phyloP scores from a whole-genome alignment of 75 land plant genomes.

The Cupressus sempervirens region DNA sequence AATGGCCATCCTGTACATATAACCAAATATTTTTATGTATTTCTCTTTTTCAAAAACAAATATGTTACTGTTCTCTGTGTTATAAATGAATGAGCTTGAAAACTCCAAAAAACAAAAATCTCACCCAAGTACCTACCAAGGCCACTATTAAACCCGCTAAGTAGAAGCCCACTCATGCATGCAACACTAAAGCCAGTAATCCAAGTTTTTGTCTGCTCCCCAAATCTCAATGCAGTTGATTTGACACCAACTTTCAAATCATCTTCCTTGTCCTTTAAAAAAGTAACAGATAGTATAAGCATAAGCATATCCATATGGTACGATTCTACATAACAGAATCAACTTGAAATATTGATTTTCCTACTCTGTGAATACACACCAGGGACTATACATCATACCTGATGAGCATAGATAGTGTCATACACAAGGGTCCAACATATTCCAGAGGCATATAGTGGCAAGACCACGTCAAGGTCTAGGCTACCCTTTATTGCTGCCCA shows the following conservation, averaged over 20 bases:
- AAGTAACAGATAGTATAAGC: not conserved
- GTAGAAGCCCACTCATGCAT: constrained; percentile 55
- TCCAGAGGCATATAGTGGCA: constrained; percentile 83
- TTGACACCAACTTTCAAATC: constrained; percentile 92
- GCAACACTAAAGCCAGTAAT: constrained; percentile 65
- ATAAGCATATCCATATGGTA: not conserved
- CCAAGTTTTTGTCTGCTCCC: constrained; percentile 70
- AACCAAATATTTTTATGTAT: not conserved
- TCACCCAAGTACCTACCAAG: constrained; percentile 45
- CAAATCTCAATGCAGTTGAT: constrained; percentile 95
- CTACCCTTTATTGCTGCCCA: constrained; percentile 90
- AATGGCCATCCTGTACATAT: constrained; percentile 78
- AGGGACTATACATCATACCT: constrained; percentile 37
- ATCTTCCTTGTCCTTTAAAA: constrained; percentile 80
- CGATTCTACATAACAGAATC: not conserved
- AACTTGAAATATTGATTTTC: not conserved
- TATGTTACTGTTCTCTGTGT: too few species aligned
- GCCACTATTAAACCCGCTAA: constrained; percentile 76
- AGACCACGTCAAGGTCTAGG: constrained; percentile 66
- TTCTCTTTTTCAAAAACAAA: not conserved
- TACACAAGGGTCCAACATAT: constrained; percentile 97
- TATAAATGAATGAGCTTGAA: not conserved
- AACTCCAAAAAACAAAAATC: constrained; percentile 4
- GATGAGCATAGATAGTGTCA: constrained; percentile 99
- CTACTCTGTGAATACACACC: not conserved